Evolutionary conservation across 441 rosid genomes (phyloP).

Genomic region (Hura crepitans): DNA sequence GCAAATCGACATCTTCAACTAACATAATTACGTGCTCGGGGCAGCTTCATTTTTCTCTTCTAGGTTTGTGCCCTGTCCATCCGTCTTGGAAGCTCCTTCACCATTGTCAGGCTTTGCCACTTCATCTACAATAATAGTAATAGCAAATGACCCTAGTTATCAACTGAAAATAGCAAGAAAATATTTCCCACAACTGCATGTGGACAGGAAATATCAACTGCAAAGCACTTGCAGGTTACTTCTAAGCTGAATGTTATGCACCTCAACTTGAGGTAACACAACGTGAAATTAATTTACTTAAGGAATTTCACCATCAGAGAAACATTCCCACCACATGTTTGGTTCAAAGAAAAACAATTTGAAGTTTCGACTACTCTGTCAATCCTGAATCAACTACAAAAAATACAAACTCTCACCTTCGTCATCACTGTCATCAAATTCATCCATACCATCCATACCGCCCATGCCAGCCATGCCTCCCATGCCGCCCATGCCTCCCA

Average conservation of each 20-base stretch:
- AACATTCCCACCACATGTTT: neutral
- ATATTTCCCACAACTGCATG: neutral
- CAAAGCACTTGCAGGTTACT: too few relatives aligned
- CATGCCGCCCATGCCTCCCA: conserved; percentile 35
- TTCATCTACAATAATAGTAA: conserved; percentile 26
- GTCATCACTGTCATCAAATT: conserved; percentile 72
- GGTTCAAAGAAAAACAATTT: neutral
- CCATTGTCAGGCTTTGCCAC: conserved; percentile 25
- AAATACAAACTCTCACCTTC: conserved; percentile 50
- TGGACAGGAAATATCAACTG: neutral
- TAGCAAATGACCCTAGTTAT: neutral
- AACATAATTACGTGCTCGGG: conserved; percentile 32
- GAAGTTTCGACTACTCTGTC: neutral
- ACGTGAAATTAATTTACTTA: neutral
- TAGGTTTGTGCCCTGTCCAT: conserved; percentile 4
- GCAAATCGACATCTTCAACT: conserved; percentile 8
- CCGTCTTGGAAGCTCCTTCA: conserved; percentile 22
- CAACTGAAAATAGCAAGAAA: neutral
- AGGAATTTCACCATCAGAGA: neutral
- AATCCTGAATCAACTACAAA: neutral
- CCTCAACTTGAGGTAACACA: neutral
- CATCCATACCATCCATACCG: conserved; percentile 57
- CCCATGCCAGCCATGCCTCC: too few relatives aligned
- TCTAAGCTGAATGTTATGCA: neutral
- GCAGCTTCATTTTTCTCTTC: conserved; percentile 32